phyloP scores from a whole-genome alignment of 2,329 filamentous ascomycete genomes.

The Fusarium abutilonis region DNA sequence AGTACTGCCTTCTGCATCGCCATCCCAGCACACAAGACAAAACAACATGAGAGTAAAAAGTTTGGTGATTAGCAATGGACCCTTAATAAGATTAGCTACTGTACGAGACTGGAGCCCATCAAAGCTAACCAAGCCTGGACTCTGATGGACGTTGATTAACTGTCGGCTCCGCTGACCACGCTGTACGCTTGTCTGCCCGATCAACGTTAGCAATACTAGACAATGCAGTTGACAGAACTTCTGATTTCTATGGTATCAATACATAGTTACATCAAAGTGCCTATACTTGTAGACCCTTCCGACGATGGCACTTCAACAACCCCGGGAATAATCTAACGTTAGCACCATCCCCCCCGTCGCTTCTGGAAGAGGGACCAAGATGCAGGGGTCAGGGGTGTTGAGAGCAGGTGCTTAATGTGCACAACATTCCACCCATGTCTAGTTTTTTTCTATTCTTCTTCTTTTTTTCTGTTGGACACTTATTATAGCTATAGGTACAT shows the following conservation, averaged over 20 bases:
- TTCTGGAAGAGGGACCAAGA: conserved; percentile 10
- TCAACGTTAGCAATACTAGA: too few relatives aligned
- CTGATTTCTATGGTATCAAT: too few relatives aligned
- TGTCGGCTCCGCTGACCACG: conserved; percentile 2
- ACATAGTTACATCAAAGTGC: too few relatives aligned
- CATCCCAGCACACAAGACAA: not conserved
- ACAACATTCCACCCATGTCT: conserved; percentile 2
- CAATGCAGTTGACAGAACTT: too few relatives aligned
- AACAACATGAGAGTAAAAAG: conserved; percentile 7
- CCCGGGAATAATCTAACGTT: conserved; percentile 27
- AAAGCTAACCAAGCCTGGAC: conserved; percentile 17
- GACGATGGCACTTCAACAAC: not conserved
- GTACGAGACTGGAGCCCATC: conserved; percentile 6
- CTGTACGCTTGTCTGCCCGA: not conserved
- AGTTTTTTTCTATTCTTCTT: not conserved
- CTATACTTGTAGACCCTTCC: too few relatives aligned
- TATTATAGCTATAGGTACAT: too few relatives aligned
- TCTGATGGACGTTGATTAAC: conserved; percentile 7
- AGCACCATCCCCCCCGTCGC: conserved; percentile 2
- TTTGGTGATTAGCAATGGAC: conserved; percentile 14
- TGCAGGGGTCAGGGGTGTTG: conserved; percentile 24
- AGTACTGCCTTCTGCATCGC: too few relatives aligned
- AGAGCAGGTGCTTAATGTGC: conserved; percentile 10
- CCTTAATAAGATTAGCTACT: conserved; percentile 24
- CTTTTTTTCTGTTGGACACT: too few relatives aligned